Evolutionary conservation across 306 rosid species (phyloP).

Genomic region (Argentina anserina): DNA sequence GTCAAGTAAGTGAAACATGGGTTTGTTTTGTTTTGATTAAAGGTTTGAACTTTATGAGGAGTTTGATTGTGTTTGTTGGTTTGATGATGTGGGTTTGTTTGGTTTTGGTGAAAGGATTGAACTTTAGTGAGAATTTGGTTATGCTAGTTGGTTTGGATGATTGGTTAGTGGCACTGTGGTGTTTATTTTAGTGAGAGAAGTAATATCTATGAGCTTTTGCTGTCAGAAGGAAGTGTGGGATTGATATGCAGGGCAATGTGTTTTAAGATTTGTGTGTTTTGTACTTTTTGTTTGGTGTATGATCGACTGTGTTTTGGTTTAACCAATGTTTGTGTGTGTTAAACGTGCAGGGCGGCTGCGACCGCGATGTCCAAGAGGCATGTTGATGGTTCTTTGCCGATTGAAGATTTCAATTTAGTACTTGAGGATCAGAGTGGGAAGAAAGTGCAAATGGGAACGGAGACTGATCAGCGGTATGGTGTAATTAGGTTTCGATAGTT

Average conservation of each 20-base stretch:
- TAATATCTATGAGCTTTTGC: background rate
- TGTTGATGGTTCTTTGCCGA: slow-evolving; percentile 68
- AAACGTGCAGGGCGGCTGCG: slow-evolving; percentile 60
- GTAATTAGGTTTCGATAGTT: background rate
- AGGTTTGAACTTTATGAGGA: background rate
- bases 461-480: slow-evolving; percentile 76
- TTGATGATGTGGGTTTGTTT: background rate
- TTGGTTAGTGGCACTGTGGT: background rate
- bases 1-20: slow-evolving; percentile 70
- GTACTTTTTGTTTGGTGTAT: background rate
- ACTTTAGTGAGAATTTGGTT: slow-evolving; percentile 7
- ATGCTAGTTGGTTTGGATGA: background rate
- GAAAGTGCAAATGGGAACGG: slow-evolving; percentile 66
- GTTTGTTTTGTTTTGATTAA: too few relatives aligned
- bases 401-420: slow-evolving; percentile 76
- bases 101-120: background rate
- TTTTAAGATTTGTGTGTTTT: background rate
- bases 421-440: slow-evolving; percentile 90
- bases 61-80: background rate
- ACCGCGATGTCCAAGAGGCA: slow-evolving; percentile 64
- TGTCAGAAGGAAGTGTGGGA: background rate
- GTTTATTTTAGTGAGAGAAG: background rate
- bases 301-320: slow-evolving; percentile 10
- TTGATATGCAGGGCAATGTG: background rate
- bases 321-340: slow-evolving; percentile 20